phyloP scores from a whole-genome alignment of 768 basidiomycete species.

The Naganishia antarctica region DNA sequence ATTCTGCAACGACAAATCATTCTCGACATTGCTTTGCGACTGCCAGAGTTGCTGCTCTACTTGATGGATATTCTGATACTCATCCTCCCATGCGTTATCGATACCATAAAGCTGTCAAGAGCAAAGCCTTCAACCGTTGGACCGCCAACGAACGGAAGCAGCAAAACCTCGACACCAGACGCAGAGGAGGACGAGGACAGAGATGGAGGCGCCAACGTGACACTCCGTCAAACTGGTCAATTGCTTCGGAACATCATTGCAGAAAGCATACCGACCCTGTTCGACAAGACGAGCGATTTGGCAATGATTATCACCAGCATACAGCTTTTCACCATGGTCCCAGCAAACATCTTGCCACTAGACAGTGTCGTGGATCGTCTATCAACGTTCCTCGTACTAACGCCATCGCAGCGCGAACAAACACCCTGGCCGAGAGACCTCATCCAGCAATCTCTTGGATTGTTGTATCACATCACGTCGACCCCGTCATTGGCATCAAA shows the following conservation, averaged over 20 bases:
- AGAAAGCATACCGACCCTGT: constrained; percentile 33
- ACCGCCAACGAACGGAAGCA: not conserved
- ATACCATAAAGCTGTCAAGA: constrained; percentile 2
- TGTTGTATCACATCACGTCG: constrained; percentile 64
- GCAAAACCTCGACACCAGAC: constrained; percentile 14
- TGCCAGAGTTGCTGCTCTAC: constrained; percentile 48
- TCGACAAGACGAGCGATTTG: constrained; percentile 39
- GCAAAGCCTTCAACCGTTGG: not conserved
- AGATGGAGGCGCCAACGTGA: not conserved
- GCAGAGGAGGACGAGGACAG: constrained; percentile 11
- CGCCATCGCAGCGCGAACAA: constrained; percentile 24
- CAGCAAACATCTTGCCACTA: constrained; percentile 28
- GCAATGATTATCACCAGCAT: constrained; percentile 36
- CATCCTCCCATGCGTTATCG: constrained; percentile 23
- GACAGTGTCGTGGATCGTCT: constrained; percentile 37
- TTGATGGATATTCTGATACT: constrained; percentile 43
- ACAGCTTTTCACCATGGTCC: constrained; percentile 38
- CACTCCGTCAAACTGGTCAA: constrained; percentile 12
- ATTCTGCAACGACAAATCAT: constrained; percentile 10
- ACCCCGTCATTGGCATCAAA: constrained; percentile 65
- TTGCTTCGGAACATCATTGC: constrained; percentile 8
- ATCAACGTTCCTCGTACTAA: constrained; percentile 36
- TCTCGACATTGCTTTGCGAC: constrained; percentile 34
- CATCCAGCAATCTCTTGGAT: constrained; percentile 61
- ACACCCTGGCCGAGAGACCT: constrained; percentile 53